Conservation (phyloP, 2,329 filamentous ascomycete species). For the Didymella exigua region DNA sequence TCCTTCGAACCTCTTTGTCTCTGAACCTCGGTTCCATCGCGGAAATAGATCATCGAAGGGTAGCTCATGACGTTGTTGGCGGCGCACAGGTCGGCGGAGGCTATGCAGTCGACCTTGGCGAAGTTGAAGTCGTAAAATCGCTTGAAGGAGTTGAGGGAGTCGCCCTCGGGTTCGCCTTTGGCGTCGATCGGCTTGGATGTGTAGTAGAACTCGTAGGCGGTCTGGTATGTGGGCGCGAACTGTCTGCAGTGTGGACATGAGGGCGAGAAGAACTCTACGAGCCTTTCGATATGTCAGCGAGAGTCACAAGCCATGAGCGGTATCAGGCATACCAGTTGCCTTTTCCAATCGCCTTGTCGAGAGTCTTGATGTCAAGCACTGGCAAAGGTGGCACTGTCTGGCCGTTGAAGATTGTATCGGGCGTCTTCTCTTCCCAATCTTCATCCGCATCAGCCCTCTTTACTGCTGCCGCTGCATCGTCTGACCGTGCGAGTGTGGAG, state of each 20-base stretch:
- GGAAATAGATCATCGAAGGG: constrained; percentile 79
- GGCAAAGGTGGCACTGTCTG: constrained; percentile 69
- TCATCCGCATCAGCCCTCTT: constrained; percentile 29
- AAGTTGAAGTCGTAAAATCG: constrained; percentile 90
- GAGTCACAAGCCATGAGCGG: too few relatives aligned
- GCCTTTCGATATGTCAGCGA: constrained; percentile 26
- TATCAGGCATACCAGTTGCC: constrained; percentile 66
- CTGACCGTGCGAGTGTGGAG: constrained; percentile 32
- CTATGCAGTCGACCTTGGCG: constrained; percentile 82
- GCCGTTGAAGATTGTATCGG: constrained; percentile 67
- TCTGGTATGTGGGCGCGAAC: constrained; percentile 87
- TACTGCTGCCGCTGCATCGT: constrained; percentile 17
- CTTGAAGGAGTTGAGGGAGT: constrained; percentile 70
- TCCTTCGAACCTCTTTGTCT: constrained; percentile 69
- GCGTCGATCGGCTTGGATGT: constrained; percentile 73
- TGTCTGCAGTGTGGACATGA: constrained; percentile 72
- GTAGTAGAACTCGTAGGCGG: constrained; percentile 92
- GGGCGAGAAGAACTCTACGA: constrained; percentile 59
- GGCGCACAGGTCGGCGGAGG: constrained; percentile 76
- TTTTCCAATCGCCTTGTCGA: constrained; percentile 64
- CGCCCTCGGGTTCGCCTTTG: constrained; percentile 54
- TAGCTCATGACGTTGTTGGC: constrained; percentile 71
- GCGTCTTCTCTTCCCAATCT: constrained; percentile 36
- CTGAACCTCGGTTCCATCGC: constrained; percentile 73
- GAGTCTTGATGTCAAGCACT: constrained; percentile 64